A percentile compares a stretch with the other conserved stretches of the same genome.
Conservation (phyloP, 371 early-diverging fungal genomes). For the Mucor racemosus region DNA sequence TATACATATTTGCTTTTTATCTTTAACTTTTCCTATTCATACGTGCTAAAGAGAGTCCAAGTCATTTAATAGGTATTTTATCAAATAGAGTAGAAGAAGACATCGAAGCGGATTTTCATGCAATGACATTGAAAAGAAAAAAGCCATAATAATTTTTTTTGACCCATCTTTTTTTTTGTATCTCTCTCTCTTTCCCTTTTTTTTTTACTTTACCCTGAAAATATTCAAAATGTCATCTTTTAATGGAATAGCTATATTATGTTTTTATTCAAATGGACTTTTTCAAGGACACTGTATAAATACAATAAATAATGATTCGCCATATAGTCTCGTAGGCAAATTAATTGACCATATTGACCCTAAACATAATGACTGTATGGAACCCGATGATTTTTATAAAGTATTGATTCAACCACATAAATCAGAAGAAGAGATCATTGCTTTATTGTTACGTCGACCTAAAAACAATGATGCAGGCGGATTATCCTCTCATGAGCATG, state of each 20-base stretch:
- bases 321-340: conserved; percentile 21
- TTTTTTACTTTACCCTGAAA: no score
- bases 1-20: background rate
- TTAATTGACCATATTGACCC: conserved; percentile 22
- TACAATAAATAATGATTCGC: background rate
- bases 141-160: background rate
- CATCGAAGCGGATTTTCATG: conserved; percentile 24
- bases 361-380: conserved; percentile 31
- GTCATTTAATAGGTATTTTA: conserved; percentile 12
- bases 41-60: conserved; percentile 18
- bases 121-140: conserved; percentile 21
- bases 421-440: background rate
- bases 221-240: no score
- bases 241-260: conserved; percentile 27
- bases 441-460: conserved; percentile 16
- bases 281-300: conserved; percentile 25
- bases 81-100: conserved; percentile 13
- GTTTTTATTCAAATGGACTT: conserved; percentile 20
- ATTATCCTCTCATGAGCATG: conserved; percentile 19
- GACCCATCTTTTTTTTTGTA: background rate
- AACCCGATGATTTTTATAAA: conserved; percentile 24
- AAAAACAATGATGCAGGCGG: conserved; percentile 24
- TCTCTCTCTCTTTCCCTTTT: no score
- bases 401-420: conserved; percentile 17
- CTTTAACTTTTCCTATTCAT: conserved; percentile 11